Percentiles rank a stretch among this genome's conserved stretches.
Conservation (phyloP, 2,329 filamentous ascomycete species). For the Aspergillus tanneri region DNA sequence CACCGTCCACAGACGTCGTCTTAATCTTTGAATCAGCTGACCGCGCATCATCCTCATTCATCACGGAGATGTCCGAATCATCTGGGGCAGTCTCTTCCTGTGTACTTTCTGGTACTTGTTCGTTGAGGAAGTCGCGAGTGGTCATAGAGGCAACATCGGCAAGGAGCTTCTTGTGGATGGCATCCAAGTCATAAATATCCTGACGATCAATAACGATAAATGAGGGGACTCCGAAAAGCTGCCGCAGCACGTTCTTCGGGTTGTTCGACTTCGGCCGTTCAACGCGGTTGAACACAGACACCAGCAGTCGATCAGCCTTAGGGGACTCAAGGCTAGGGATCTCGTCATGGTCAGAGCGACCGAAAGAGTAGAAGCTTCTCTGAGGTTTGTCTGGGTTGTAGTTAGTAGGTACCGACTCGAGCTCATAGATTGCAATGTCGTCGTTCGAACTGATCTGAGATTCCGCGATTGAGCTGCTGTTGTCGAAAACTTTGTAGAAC, state of each 20-base stretch:
- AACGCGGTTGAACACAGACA: conserved; percentile 50
- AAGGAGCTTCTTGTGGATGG: conserved; percentile 76
- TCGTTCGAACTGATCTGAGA: conserved; percentile 62
- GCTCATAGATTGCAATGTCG: conserved; percentile 70
- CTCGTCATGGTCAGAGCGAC: conserved; percentile 39
- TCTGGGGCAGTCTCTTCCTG: conserved; percentile 52
- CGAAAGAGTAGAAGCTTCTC: conserved; percentile 37
- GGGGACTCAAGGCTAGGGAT: conserved; percentile 44
- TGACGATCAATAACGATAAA: conserved; percentile 75
- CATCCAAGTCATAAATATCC: conserved; percentile 67
- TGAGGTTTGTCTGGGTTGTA: conserved; percentile 59
- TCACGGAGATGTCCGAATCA: conserved; percentile 69
- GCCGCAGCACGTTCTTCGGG: conserved; percentile 26
- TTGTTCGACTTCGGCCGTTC: conserved; percentile 24
- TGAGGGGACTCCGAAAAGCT: conserved; percentile 44
- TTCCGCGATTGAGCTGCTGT: conserved; percentile 67
- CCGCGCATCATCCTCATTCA: conserved; percentile 61
- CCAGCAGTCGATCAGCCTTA: conserved; percentile 46
- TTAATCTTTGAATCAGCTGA: conserved; percentile 69
- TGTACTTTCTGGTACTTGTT: conserved; percentile 47
- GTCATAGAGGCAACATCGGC: conserved; percentile 74
- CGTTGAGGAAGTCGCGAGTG: conserved; percentile 63
- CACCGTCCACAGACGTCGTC: conserved; percentile 77
- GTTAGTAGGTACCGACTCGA: conserved; percentile 78
- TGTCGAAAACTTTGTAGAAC: conserved; percentile 84